These are phyloP conservation scores for Venturia carpophila DNA, from an alignment of 2,329 filamentous ascomycete species.

Conservation along the genomic window DNA sequence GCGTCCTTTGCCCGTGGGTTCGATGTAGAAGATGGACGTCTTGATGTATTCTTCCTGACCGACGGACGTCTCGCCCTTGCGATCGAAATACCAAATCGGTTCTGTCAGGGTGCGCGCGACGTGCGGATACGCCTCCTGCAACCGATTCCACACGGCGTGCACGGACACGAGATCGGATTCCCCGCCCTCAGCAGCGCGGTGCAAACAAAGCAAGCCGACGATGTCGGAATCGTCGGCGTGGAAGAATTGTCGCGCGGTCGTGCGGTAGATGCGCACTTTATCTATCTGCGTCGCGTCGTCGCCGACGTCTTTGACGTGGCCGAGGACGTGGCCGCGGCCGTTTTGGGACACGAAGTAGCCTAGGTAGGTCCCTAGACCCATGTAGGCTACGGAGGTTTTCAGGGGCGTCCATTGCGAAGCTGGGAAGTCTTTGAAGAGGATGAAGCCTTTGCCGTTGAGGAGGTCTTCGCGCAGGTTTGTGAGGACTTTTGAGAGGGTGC, in stretches of 20 bases:
- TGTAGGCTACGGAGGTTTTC: constrained; percentile 82
- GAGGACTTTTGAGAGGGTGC: constrained; percentile 48
- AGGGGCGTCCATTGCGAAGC: constrained; percentile 65
- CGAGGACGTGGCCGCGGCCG: constrained; percentile 73
- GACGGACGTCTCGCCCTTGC: constrained; percentile 71
- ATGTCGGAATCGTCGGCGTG: constrained; percentile 77
- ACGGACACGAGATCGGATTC: constrained; percentile 74
- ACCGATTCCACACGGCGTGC: constrained; percentile 73
- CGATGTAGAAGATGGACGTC: constrained; percentile 67
- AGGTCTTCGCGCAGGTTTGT: constrained; percentile 53
- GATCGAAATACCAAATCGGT: constrained; percentile 87
- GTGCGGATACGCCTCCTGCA: constrained; percentile 68
- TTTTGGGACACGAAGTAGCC: constrained; percentile 88
- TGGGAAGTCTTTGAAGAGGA: constrained; percentile 80
- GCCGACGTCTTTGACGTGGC: constrained; percentile 82
- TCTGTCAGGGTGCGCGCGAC: constrained; percentile 66
- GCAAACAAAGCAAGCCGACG: constrained; percentile 74
- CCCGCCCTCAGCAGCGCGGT: constrained; percentile 69
- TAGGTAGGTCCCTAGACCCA: constrained; percentile 75
- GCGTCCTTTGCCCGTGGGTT: constrained; percentile 53
- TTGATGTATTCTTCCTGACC: constrained; percentile 70
- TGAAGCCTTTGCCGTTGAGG: constrained; percentile 82
- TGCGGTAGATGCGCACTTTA: constrained; percentile 83
- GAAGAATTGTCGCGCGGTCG: constrained; percentile 78
- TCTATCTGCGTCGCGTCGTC: constrained; percentile 76